Evolutionary conservation across 257 asterid genomes (phyloP), one percentile per base, ranked within the genome.

Genomic region (Apocynum venetum): DNA sequence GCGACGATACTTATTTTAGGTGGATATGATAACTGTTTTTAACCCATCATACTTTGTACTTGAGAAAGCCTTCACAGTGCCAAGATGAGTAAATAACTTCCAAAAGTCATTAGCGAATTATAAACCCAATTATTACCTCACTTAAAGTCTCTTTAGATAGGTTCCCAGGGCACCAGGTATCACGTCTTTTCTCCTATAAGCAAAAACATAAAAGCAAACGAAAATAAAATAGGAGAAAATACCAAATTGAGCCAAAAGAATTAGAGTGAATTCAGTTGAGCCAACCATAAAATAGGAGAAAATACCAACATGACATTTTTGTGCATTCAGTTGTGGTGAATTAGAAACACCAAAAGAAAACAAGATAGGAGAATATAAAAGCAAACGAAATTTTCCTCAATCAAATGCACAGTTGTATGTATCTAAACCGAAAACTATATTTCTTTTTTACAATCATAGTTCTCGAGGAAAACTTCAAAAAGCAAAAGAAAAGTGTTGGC

Each of bases 81-180:
- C 72, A 51, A 35, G 25, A 56, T 31, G 38, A 68, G 59, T 43
- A 55, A 77, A 31, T 77, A 69, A 44, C 71, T 53, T 41, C 7
- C 47, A n/a, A 48, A 25, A 46, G n/a, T 3, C 51, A 8, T 63
- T 44, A 46, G 10, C 1, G 11, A 44, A 17, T 36, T 11, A 56
- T 9, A 35, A 35, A 15, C 51, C 76, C 57, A 78, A 81, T 7
- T 53, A 41, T 84, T 86, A 93, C 99, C 97, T 93, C 93, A 79
- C 82, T 85, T 56, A 76, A 56, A 73, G 80, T 87, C 86, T 87
- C 89, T 84, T 79, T 74, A 19, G 86, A 85, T 77, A 90, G 87
- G 31, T 86, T 88, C 76, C 97, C 93, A 20, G 98, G 97, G 91
- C 98, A 91, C 98, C 99, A 95, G 56, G 99, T 95, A 83, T 89